Evolutionary conservation across 2,329 filamentous ascomycete species (phyloP).

Genomic region (Macrophomina tecta): DNA sequence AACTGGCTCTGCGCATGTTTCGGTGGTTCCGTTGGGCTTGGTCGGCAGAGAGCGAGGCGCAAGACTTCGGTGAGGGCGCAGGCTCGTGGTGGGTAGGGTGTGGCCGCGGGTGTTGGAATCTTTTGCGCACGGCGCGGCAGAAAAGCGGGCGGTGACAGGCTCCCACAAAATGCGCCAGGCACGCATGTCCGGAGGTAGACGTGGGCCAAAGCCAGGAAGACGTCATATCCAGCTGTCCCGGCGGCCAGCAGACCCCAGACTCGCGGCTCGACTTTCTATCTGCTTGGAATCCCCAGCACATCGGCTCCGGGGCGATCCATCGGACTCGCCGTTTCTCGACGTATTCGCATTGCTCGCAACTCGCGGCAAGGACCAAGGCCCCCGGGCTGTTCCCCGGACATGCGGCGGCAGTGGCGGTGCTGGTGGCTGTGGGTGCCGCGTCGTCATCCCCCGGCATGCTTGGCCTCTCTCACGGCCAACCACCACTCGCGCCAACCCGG

Average conservation of each 20-base stretch:
- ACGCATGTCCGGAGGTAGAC: no score
- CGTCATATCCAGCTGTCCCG: no score
- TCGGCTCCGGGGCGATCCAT: no score
- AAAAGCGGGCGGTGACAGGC: slow-evolving; percentile 18
- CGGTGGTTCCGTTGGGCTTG: neutral
- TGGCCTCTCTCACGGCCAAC: slow-evolving; percentile 4
- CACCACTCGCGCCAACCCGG: neutral
- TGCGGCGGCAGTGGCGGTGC: slow-evolving; percentile 13
- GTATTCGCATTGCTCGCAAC: neutral
- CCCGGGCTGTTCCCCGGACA: neutral
- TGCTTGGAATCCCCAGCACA: no score
- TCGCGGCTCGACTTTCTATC: no score
- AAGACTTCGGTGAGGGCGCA: neutral
- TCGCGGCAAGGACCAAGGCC: neutral
- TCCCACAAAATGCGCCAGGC: no score
- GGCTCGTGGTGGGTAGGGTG: no score
- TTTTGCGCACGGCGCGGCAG: slow-evolving; percentile 9
- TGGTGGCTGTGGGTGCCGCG: neutral
- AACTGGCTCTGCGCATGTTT: neutral
- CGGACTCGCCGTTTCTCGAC: no score
- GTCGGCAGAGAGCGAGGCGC: neutral
- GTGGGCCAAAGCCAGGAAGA: no score
- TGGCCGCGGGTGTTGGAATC: neutral
- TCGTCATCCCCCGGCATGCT: slow-evolving; percentile 15
- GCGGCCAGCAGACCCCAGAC: no score